These are phyloP conservation scores for Rhododendron ferrugineum DNA, from an alignment of 148 eudicot species.

Conservation along the genomic window DNA sequence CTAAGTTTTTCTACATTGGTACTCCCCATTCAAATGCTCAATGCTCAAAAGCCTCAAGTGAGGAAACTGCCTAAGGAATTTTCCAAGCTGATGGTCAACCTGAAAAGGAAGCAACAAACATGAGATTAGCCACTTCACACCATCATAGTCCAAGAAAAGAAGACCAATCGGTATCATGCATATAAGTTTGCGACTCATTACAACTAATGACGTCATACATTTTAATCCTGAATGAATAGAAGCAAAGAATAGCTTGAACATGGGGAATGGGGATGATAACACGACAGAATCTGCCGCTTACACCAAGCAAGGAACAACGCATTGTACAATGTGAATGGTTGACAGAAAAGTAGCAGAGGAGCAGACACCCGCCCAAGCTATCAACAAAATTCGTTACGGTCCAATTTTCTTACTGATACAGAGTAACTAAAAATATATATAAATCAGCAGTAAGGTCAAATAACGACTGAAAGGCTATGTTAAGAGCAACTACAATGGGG, in stretches of 20 bases:
- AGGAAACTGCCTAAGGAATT: not conserved
- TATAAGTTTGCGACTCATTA: not conserved
- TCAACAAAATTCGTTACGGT: not conserved
- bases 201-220: not conserved
- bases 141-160: not conserved
- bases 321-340: not conserved
- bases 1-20: constrained; percentile 56
- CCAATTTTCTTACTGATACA: not conserved
- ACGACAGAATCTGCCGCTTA: not conserved
- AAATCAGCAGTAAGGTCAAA: not conserved
- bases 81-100: constrained; percentile 7
- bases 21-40: constrained; percentile 51
- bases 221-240: not conserved
- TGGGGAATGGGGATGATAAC: not conserved
- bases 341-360: not conserved
- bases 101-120: not conserved
- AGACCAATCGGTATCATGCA: not conserved
- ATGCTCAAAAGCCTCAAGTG: not conserved
- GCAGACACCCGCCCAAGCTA: not conserved
- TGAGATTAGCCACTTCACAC: not conserved
- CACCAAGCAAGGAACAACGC: not conserved
- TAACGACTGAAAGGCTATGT: not conserved
- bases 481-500: too few relatives aligned
- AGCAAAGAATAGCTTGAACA: not conserved
- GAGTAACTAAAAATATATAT: not conserved